Base-by-base conservation (phyloP, 441 rosid species). In the Omphalea diandra region DNA sequence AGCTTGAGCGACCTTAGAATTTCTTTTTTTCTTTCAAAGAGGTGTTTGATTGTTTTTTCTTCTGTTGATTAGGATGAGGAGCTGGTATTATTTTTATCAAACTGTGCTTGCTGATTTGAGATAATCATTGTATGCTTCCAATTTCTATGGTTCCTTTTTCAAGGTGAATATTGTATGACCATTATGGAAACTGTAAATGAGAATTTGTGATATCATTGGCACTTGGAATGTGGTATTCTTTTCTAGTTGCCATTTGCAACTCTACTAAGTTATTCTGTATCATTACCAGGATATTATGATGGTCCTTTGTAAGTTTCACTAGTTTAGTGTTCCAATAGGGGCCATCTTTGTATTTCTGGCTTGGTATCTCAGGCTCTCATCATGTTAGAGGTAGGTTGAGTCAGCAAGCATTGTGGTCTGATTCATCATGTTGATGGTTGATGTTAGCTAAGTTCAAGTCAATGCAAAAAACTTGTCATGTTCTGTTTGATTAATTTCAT, bases 391-490 rank as follows among this genome's bases (percentile, higher is more conserved):
- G 27, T 54, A 15, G 0, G 41, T 38, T 38, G 3, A 38, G 41
- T 38, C 4, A 54, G 17, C 3, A 24, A 26, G 59, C 59, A 54
- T 27, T 55, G 27, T 55, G 33, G 27, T 40, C 9, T 40, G 44
- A 15, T 15, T 40, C 44, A 40, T 40, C 18, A 15, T 55, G 8
- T 4, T 27, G 0, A 2, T 55, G 1, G 27, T 55, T 55, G 17
- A 27, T 29, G 18, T 55, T 27, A 29, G 17, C 44, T 12, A 15
- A 11, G 29, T 55, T 32, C n/a, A 55, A 55, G 1, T 55, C 36
- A 3, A 12, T 55, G 60, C 60, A 55, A 11, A 55, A 11, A 36
- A 55, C 60, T 55, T 55, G 60, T 55, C 14, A 55, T 55, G 60
- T 55, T 55, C 44, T 10, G 15, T 15, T 40, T 40, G 44, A 10